Evolutionary conservation across 2,329 filamentous ascomycete genomes (phyloP).

Genomic region (Clonostachys sp.): DNA sequence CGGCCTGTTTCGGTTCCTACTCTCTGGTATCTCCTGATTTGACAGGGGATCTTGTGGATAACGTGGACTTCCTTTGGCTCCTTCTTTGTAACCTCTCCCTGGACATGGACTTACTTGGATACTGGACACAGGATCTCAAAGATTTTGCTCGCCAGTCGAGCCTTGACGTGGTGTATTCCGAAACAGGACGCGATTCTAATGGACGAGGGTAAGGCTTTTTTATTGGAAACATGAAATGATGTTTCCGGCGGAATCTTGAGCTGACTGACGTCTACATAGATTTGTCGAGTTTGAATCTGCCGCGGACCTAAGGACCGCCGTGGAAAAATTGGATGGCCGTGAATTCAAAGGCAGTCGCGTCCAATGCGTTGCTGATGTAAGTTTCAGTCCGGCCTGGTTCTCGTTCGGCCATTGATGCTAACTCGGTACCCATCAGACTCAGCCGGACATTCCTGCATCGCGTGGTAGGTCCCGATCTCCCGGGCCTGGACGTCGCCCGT

Average conservation of each 20-base stretch:
- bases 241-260: conserved; percentile 3
- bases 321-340: conserved; percentile 88
- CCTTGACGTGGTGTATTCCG: conserved; percentile 96
- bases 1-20: background rate
- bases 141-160: conserved; percentile 97
- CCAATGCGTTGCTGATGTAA: conserved; percentile 82
- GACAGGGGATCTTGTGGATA: background rate
- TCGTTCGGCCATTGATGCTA: conserved; percentile 3
- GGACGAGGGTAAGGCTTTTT: conserved; percentile 68
- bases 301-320: conserved; percentile 81
- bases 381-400: conserved; percentile 19
- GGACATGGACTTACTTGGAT: conserved; percentile 75
- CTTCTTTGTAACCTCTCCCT: conserved; percentile 22
- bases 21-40: background rate
- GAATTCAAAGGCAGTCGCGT: conserved; percentile 92
- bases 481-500: conserved; percentile 44
- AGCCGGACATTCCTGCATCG: conserved; percentile 69
- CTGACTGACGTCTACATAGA: conserved; percentile 38
- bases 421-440: conserved; percentile 50
- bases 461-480: conserved; percentile 77
- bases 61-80: conserved; percentile 9
- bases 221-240: conserved; percentile 24
- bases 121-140: conserved; percentile 94
- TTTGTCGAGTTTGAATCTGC: conserved; percentile 98
- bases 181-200: conserved; percentile 87